Evolutionary conservation across 1,284 basidiomycete genomes (phyloP), one percentile per base, ranked within the genome.

Genomic region (Ganoderma sinense): DNA sequence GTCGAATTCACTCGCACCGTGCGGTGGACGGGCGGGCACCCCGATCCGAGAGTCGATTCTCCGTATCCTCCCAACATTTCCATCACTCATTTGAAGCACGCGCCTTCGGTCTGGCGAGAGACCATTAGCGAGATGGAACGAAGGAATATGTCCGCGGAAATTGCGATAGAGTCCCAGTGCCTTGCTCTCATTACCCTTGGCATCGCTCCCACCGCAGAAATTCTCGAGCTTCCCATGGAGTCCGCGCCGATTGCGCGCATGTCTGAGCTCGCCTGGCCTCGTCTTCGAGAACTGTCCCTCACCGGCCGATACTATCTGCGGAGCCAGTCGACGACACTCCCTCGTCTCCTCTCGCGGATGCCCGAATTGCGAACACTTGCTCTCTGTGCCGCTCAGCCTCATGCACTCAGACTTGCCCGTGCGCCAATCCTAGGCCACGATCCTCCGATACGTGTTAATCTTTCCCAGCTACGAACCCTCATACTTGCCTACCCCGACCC

Each of bases 401-500:
- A 41, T 23, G 31, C 59, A 5, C 59, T 66, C 33, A 20, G 59
- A 33, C 59, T 66, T 8, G 13, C 26, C 16, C 59, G 65, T n/a
- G 58, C 59, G 40, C 65, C 65, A 8, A 55, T 66, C n/a, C 59
- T 66, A 13, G 59, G 65, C 18, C 59, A 48, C n/a, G 18, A 64
- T 3, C 45, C 55, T 18, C 13, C 62, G 10, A 23, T 36, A 3
- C 39, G 18, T 14, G 48, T 61, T n/a, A 45, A 68, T 33, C 33
- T 64, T 16, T 40, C 62, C 0, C 26, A 58, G 20, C 60, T 69
- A 3, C 53, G 51, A n/a, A 51, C 64, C 1, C 64, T 69, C 11
- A 53, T 62, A 13, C 33, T 66, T 16, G 64, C 68, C 18, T 69
- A 66, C 20, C 68, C 68, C 23, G 64, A 69, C 53, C 68, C 68